Conservation (phyloP, 371 early-diverging fungal genomes). For the Mortierella sp. region DNA sequence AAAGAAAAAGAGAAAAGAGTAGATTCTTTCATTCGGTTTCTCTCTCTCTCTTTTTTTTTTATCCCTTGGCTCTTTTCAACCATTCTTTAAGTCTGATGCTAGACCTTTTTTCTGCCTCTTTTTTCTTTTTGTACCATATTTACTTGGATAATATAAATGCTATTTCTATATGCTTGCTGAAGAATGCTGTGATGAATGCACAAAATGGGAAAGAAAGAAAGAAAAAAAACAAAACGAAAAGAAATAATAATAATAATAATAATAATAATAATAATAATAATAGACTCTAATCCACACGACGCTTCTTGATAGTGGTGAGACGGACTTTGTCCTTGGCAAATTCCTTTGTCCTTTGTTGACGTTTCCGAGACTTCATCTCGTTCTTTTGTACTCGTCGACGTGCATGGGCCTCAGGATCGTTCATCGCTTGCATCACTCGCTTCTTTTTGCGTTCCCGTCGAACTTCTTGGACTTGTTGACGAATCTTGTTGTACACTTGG, state of each 20-base stretch:
- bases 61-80: no score
- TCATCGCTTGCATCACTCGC: constrained; percentile 74
- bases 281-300: constrained; percentile 40
- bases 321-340: constrained; percentile 58
- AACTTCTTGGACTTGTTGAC: constrained; percentile 66
- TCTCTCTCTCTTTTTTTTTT: no score
- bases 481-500: constrained; percentile 76
- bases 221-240: no score
- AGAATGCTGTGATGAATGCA: no score
- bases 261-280: not conserved
- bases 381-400: constrained; percentile 72
- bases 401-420: constrained; percentile 75
- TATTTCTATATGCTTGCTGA: no score
- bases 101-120: no score
- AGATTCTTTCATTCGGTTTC: not conserved
- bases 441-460: constrained; percentile 75
- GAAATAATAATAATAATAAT: no score
- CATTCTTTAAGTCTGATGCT: no score
- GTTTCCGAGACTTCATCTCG: constrained; percentile 67
- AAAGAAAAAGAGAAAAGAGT: constrained; percentile 53
- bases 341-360: constrained; percentile 69
- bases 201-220: no score
- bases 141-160: no score
- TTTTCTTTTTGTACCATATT: no score
- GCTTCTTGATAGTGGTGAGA: constrained; percentile 54